Base-by-base conservation (phyloP, 2,329 filamentous ascomycete species). In the Pseudogymnoascus sp. region DNA sequence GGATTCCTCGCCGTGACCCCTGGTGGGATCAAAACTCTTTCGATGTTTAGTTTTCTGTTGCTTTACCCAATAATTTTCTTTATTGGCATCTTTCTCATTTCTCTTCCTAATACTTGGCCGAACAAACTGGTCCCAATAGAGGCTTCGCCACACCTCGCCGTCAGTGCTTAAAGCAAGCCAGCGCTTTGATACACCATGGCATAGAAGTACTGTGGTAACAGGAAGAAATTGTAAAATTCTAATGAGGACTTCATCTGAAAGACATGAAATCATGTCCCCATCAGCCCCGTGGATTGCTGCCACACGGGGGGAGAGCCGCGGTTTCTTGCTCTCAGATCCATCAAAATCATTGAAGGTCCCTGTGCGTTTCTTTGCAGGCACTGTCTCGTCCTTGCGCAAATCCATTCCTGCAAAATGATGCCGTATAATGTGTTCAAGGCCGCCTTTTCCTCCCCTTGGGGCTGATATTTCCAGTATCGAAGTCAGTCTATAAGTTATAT, bases 61-160 rank as follows among this genome's bases (percentile, higher is more conserved):
- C 6, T 33, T 21, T 59, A 16, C 37, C 59, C 50, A 10, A 13
- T 63, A 6, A 40, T 62, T 6, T 66, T 63, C 5, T 62, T 64
- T 11, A 59, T 31, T 11, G 29, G 16, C 29, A 56, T 56, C 50
- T 56, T 56, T 56, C n/a, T n/a, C 29, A 21, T 33, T 29, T 21
- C 16, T 56, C 31, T 35, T 56, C n/a, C 50, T 33, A 19, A 56
- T 33, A 33, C 29, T 14, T 40, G 91, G 92, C 37, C 90, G 82
- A 31, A 97, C 90, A 75, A 96, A 97, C 66, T 89, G 87, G 26
- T 86, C 82, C 76, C 96, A 96, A 76, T 96, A 99, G 60, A 91
- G 84, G 13, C 83, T 82, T 74, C 93, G 95, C 95, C 95, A 99
- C 63, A 97, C 78, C 73, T 97, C 91, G 0, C 89, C 88, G 74